Conservation (phyloP, 805 yeast species). For the Priceomyces castillae region DNA sequence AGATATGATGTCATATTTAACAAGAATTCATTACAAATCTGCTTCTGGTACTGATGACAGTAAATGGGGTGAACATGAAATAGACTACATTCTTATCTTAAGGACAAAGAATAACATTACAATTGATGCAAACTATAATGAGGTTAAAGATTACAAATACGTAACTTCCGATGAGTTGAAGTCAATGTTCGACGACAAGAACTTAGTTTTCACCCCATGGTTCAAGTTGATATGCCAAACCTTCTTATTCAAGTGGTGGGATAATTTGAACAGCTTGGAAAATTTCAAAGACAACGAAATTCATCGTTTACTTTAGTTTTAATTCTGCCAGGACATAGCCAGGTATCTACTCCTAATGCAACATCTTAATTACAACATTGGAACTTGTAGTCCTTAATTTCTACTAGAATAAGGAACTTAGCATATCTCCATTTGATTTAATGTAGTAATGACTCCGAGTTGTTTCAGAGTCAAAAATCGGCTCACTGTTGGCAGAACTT, state of each 20-base stretch:
- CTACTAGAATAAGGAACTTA: too few species aligned
- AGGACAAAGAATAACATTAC: conserved; percentile 49
- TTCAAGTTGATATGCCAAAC: conserved; percentile 92
- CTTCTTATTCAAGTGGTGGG: conserved; percentile 95
- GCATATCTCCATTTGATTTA: too few species aligned
- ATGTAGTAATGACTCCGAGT: not conserved
- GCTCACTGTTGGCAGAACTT: not conserved
- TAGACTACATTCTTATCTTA: conserved; percentile 87
- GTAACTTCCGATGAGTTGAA: conserved; percentile 68
- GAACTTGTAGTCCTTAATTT: too few species aligned
- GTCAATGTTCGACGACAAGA: conserved; percentile 67
- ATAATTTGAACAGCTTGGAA: conserved; percentile 56
- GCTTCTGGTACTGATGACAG: conserved; percentile 64
- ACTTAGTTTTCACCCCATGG: conserved; percentile 93
- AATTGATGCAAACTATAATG: conserved; percentile 65
- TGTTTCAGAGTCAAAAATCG: not conserved
- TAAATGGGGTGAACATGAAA: conserved; percentile 97
- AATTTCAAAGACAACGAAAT: conserved; percentile 45
- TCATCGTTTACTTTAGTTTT: conserved; percentile 46
- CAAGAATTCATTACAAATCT: conserved; percentile 93
- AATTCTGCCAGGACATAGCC: too few species aligned
- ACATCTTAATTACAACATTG: too few species aligned
- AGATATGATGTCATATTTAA: conserved; percentile 73
- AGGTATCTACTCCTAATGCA: too few species aligned
- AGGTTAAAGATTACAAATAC: conserved; percentile 77